A percentile compares a stretch with the other conserved stretches of the same genome.
Evolutionary conservation across 2,329 filamentous ascomycete species (phyloP).

Genomic region (Alternaria consortialis): DNA sequence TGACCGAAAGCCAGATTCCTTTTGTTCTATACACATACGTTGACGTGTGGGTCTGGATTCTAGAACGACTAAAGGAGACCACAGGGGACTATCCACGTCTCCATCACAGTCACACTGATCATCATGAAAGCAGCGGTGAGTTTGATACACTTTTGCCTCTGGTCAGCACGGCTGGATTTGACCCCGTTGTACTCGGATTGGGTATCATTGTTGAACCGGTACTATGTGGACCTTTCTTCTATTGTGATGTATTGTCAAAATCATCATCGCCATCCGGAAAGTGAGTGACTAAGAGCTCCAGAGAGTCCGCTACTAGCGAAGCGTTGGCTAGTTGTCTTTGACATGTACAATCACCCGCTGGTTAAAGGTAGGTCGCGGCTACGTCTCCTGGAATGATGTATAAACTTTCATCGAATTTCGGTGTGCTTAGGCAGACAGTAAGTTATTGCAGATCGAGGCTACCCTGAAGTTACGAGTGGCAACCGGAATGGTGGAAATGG

Average conservation of each 20-base stretch:
- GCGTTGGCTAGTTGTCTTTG: neutral
- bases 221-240: neutral
- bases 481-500: neutral
- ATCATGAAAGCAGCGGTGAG: neutral
- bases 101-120: neutral
- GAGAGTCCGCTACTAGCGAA: neutral
- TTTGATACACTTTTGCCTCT: neutral
- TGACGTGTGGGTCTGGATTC: neutral
- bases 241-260: neutral
- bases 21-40: conserved; percentile 1
- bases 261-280: neutral
- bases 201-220: neutral
- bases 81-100: neutral
- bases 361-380: neutral
- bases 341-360: neutral
- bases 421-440: neutral
- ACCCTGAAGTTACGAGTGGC: neutral
- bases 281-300: neutral
- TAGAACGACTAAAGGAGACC: neutral
- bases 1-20: neutral
- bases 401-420: neutral
- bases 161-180: neutral
- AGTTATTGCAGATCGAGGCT: neutral
- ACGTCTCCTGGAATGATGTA: neutral
- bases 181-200: too few relatives aligned